A percentile compares a stretch with the other conserved stretches of the same genome.
phyloP scores from a whole-genome alignment of 2,329 filamentous ascomycete genomes.

The Lecanicillium sp. region DNA sequence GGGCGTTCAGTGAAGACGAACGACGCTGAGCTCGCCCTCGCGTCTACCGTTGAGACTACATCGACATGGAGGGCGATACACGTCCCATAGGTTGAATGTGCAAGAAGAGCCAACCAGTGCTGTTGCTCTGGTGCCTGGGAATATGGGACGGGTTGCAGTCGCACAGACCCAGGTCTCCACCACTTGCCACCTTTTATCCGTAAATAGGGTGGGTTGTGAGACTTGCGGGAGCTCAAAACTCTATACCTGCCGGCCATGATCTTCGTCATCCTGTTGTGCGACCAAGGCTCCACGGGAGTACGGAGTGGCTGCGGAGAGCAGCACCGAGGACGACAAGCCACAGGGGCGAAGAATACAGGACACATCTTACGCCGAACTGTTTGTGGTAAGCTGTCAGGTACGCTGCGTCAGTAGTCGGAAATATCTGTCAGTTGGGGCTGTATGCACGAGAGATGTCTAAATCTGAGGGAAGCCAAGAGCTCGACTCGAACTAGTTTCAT shows the following conservation, averaged over 20 bases:
- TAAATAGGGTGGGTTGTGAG: neutral
- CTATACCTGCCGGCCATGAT: neutral
- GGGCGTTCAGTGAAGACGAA: neutral
- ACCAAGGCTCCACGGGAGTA: no score
- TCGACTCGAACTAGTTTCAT: no score
- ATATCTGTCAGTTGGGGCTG: no score
- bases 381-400: no score
- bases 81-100: neutral
- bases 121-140: neutral
- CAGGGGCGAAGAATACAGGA: no score
- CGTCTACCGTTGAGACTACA: neutral
- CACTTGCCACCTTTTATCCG: neutral
- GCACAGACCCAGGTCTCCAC: constrained; percentile 6
- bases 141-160: neutral
- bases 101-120: neutral
- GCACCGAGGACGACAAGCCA: no score
- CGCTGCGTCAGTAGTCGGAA: no score
- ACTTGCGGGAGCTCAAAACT: constrained; percentile 4
- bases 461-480: no score
- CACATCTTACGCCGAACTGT: no score
- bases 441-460: no score
- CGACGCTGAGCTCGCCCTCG: neutral
- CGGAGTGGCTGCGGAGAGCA: no score
- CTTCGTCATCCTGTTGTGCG: no score
- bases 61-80: neutral